These are phyloP conservation scores for Danielia oregonensis DNA, from an alignment of 805 yeast species.

Conservation along the genomic window DNA sequence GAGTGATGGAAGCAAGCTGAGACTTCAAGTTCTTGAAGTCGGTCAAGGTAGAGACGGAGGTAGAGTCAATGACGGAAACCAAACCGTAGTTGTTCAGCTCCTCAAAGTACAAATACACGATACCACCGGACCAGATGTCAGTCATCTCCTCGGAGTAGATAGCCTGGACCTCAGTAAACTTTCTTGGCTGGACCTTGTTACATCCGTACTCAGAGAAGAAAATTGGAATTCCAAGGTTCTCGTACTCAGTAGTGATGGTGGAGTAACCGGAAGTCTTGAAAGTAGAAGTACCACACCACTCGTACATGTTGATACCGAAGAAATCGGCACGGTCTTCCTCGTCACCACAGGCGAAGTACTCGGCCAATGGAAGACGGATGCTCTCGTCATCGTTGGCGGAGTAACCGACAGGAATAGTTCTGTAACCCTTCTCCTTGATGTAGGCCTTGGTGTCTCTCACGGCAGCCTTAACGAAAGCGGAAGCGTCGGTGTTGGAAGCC, in stretches of 20 bases:
- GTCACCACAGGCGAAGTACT: constrained; percentile 74
- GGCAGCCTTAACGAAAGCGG: constrained; percentile 82
- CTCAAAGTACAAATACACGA: constrained; percentile 80
- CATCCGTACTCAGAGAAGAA: constrained; percentile 87
- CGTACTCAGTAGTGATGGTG: constrained; percentile 59
- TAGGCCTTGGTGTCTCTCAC: constrained; percentile 72
- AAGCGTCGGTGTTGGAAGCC: constrained; percentile 62
- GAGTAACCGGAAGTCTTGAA: constrained; percentile 62
- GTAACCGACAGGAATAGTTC: constrained; percentile 76
- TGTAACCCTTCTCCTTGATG: constrained; percentile 55
- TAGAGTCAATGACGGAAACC: constrained; percentile 47
- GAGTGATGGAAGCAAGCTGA: constrained; percentile 48
- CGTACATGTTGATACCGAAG: constrained; percentile 87
- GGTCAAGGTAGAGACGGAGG: constrained; percentile 52
- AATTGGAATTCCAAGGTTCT: constrained; percentile 63
- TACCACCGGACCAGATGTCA: constrained; percentile 87
- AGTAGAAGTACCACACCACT: constrained; percentile 74
- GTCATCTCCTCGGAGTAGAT: constrained; percentile 68
- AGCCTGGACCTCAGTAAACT: constrained; percentile 67
- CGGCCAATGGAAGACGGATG: constrained; percentile 66
- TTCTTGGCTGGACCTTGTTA: constrained; percentile 65
- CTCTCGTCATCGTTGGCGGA: constrained; percentile 72
- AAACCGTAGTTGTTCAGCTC: constrained; percentile 75
- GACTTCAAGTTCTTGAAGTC: constrained; percentile 50
- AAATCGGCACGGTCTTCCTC: constrained; percentile 65